A percentile compares a stretch with the other conserved stretches of the same genome.
These are phyloP conservation scores for Arxiozyma slooffiae DNA, from an alignment of 1,139 yeast species.

Conservation along the genomic window DNA sequence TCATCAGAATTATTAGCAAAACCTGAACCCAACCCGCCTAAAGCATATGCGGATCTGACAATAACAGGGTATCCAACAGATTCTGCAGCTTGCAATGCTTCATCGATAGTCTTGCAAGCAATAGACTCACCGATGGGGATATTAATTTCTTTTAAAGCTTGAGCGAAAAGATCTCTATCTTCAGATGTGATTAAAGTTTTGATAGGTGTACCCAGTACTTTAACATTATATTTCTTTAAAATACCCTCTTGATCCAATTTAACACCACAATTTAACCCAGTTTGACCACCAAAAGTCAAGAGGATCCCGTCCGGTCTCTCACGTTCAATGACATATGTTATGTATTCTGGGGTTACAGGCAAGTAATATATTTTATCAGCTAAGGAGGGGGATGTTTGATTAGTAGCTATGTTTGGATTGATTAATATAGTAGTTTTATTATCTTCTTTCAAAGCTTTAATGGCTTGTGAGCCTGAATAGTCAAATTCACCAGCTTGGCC, in stretches of 20 bases:
- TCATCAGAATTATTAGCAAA: constrained; percentile 80
- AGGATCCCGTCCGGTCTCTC: constrained; percentile 94
- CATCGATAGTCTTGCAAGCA: constrained; percentile 90
- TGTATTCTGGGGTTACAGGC: constrained; percentile 95
- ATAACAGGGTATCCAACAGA: constrained; percentile 89
- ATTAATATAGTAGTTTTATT: constrained; percentile 75
- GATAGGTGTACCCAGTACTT: constrained; percentile 95
- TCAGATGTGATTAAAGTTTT: constrained; percentile 91
- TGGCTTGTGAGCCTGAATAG: constrained; percentile 96
- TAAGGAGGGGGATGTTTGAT: constrained; percentile 89
- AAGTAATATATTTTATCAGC: constrained; percentile 92
- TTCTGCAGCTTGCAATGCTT: constrained; percentile 80
- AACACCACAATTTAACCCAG: constrained; percentile 93
- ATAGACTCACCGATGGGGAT: constrained; percentile 94
- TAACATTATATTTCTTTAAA: constrained; percentile 79
- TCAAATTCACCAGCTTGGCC: constrained; percentile 99
- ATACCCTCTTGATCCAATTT: constrained; percentile 89
- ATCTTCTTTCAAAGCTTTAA: constrained; percentile 89
- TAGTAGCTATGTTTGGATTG: constrained; percentile 95
- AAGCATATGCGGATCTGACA: constrained; percentile 93
- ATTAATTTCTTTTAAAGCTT: constrained; percentile 85
- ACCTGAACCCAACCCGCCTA: constrained; percentile 98
- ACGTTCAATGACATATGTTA: constrained; percentile 85
- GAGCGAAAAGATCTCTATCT: constrained; percentile 92
- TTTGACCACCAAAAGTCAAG: constrained; percentile 96